Percentiles rank a stretch among this genome's conserved stretches.
Conservation (phyloP, 1,284 basidiomycete genomes). For the Xerocomus amazonicus region DNA sequence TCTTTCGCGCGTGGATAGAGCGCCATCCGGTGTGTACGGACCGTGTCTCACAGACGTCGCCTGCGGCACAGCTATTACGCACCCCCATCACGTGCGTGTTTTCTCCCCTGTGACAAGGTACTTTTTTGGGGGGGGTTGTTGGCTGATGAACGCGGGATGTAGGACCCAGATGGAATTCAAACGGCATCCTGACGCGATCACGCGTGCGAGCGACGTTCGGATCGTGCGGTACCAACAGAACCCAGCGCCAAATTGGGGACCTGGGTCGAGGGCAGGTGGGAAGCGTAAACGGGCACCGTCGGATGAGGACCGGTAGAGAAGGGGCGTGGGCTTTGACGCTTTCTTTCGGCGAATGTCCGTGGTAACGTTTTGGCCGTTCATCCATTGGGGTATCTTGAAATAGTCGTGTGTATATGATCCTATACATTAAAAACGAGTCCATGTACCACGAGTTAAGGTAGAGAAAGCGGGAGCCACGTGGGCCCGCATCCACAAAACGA, state of each 20-base stretch:
- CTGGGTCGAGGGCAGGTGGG: conserved; percentile 58
- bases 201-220: conserved; percentile 61
- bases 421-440: not conserved
- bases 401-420: not conserved
- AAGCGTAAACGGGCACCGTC: conserved; percentile 38
- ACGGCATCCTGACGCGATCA: conserved; percentile 63
- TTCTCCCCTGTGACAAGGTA: no score
- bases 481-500: no score
- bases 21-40: conserved; percentile 80
- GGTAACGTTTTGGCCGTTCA: no score
- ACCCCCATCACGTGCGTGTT: conserved; percentile 63
- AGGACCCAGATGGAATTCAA: conserved; percentile 64
- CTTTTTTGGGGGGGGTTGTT: no score
- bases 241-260: conserved; percentile 91
- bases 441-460: not conserved
- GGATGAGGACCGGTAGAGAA: conserved; percentile 21
- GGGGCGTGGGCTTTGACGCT: no score
- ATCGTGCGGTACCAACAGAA: conserved; percentile 91
- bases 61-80: conserved; percentile 59
- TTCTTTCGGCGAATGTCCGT: no score
- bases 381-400: no score
- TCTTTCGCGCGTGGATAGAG: conserved; percentile 83
- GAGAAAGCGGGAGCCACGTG: no score
- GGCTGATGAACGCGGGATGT: not conserved
- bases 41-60: conserved; percentile 70